Evolutionary conservation across 805 yeast species (phyloP).

Genomic region (Diddensiella transvaalensis): DNA sequence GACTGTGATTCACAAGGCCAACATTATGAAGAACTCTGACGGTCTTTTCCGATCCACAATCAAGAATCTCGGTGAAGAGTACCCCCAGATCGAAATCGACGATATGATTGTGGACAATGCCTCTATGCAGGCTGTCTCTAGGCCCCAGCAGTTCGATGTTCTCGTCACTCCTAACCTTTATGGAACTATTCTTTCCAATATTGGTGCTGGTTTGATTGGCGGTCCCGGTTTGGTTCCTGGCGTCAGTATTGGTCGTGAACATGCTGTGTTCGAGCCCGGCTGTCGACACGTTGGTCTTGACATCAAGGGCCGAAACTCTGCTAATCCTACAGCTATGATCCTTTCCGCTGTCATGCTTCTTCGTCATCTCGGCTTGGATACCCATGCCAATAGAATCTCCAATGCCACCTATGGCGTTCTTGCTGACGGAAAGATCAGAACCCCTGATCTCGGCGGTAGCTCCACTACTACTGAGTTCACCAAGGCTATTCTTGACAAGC

Average conservation of each 20-base stretch:
- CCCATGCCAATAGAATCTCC: constrained; percentile 80
- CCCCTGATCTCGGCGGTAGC: constrained; percentile 89
- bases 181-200: constrained; percentile 96
- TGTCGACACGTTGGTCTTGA: constrained; percentile 99
- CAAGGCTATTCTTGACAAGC: constrained; percentile 76
- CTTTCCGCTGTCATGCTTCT: constrained; percentile 86
- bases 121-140: constrained; percentile 98
- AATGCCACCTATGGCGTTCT: constrained; percentile 86
- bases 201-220: constrained; percentile 96
- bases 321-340: constrained; percentile 98
- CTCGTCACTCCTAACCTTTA: constrained; percentile 96
- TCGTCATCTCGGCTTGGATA: constrained; percentile 89
- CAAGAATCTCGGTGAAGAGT: constrained; percentile 77
- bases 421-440: constrained; percentile 79
- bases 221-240: constrained; percentile 99
- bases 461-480: constrained; percentile 93
- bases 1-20: constrained; percentile 98
- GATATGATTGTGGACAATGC: constrained; percentile 98
- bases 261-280: constrained; percentile 98
- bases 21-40: constrained; percentile 97
- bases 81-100: constrained; percentile 75
- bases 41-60: constrained; percentile 96
- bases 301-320: constrained; percentile 88
- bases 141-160: constrained; percentile 97
- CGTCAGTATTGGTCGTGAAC: constrained; percentile 96